Conservation (phyloP, 73 alveolate genomes). For the Paramecium octaurelia region DNA sequence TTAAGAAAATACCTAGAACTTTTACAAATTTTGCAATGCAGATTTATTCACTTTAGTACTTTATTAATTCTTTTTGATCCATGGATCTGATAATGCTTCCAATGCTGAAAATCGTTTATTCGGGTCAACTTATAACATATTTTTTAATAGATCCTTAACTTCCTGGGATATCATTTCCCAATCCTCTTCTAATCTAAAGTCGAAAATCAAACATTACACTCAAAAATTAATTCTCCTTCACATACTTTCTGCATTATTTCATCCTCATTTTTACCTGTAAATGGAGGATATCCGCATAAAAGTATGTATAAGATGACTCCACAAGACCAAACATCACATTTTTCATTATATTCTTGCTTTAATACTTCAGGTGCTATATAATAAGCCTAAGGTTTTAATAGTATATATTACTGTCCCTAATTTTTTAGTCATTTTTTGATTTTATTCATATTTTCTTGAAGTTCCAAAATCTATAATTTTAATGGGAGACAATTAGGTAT, state of each 20-base stretch:
- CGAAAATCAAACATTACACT: slow-evolving; percentile 45
- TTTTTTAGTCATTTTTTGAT: slow-evolving; percentile 46
- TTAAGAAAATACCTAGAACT: background rate
- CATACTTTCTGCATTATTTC: slow-evolving; percentile 40
- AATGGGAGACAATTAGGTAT: slow-evolving; percentile 60
- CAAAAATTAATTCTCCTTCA: slow-evolving; percentile 4
- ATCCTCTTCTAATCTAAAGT: slow-evolving; percentile 38
- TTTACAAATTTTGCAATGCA: slow-evolving; percentile 52
- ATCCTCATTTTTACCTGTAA: slow-evolving; percentile 46
- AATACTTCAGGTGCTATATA: slow-evolving; percentile 60
- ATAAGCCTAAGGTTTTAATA: background rate
- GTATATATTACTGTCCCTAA: slow-evolving; percentile 47
- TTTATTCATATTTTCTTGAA: slow-evolving; percentile 44
- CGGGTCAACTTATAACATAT: slow-evolving; percentile 69
- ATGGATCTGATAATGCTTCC: slow-evolving; percentile 74
- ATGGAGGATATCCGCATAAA: slow-evolving; percentile 57
- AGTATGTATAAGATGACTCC: slow-evolving; percentile 34
- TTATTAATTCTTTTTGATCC: slow-evolving; percentile 54
- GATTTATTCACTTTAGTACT: background rate
- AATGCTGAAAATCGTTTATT: slow-evolving; percentile 68
- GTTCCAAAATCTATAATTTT: slow-evolving; percentile 78
- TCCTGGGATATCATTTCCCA: slow-evolving; percentile 66
- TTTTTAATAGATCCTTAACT: slow-evolving; percentile 69
- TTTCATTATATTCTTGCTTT: slow-evolving; percentile 40
- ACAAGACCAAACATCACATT: slow-evolving; percentile 57